These are phyloP conservation scores for Phoma sp. DNA, from an alignment of 2,329 filamentous ascomycete species.

Conservation along the genomic window DNA sequence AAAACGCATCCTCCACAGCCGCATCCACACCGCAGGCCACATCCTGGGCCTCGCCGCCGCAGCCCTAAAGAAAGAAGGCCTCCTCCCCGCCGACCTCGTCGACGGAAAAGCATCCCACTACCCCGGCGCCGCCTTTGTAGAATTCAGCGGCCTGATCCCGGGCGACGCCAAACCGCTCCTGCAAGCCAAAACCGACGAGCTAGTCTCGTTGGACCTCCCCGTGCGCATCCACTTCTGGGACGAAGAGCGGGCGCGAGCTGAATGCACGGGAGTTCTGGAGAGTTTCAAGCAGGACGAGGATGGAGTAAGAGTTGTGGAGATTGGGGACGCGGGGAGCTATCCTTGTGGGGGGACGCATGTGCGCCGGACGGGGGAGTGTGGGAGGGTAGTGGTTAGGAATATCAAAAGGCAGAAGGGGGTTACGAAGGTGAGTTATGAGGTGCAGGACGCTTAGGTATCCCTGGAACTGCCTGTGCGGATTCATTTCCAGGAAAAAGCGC, in stretches of 20 bases:
- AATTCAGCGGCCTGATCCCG: conserved; percentile 71
- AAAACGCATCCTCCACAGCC: conserved; percentile 68
- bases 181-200: conserved; percentile 66
- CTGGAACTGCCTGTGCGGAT: no score
- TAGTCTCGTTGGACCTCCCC: conserved; percentile 52
- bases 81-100: conserved; percentile 54
- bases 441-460: conserved; percentile 27
- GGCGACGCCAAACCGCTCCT: conserved; percentile 58
- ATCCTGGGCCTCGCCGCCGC: conserved; percentile 73
- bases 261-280: conserved; percentile 49
- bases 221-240: conserved; percentile 70
- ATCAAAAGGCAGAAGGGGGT: conserved; percentile 69
- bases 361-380: conserved; percentile 62
- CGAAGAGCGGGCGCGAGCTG: conserved; percentile 62
- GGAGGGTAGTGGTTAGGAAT: conserved; percentile 69
- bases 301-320: conserved; percentile 67
- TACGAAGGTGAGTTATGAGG: conserved; percentile 62
- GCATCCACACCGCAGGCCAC: conserved; percentile 76
- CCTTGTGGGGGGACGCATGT: conserved; percentile 81
- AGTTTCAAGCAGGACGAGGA: conserved; percentile 45
- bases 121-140: conserved; percentile 69
- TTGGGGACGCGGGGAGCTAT: conserved; percentile 72
- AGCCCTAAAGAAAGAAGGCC: conserved; percentile 58
- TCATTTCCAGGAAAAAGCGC: no score
- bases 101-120: conserved; percentile 77